Evolutionary conservation across 768 basidiomycete genomes (phyloP).

Genomic region (Boletellus sp.): DNA sequence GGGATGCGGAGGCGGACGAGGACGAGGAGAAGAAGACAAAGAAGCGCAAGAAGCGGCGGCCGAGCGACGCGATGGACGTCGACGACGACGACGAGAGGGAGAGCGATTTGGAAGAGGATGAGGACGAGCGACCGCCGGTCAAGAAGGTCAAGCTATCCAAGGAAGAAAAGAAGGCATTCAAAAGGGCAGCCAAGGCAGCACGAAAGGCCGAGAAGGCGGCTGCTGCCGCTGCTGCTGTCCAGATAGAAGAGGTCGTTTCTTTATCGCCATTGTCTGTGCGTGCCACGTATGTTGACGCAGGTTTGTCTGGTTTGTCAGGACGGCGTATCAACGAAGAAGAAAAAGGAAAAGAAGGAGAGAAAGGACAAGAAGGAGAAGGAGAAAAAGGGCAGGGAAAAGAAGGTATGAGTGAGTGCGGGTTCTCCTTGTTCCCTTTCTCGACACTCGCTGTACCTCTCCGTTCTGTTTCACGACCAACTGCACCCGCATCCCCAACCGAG

Average conservation of each 20-base stretch:
- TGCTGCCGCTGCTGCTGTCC: constrained; percentile 9
- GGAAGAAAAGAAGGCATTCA: constrained; percentile 83
- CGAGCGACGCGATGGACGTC: constrained; percentile 63
- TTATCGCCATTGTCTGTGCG: constrained; percentile 5
- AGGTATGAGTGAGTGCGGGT: constrained; percentile 28
- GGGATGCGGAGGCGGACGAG: constrained; percentile 16
- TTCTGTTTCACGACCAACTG: no score
- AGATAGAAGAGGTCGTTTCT: constrained; percentile 34
- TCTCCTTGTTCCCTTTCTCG: no score
- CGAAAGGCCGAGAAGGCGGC: constrained; percentile 44
- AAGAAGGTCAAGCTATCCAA: constrained; percentile 79
- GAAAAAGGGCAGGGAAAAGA: constrained; percentile 49
- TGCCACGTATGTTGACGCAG: constrained; percentile 3
- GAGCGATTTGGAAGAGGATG: constrained; percentile 39
- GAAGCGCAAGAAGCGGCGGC: constrained; percentile 56
- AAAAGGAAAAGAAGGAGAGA: constrained; percentile 39
- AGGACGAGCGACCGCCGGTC: constrained; percentile 34
- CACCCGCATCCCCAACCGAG: not conserved
- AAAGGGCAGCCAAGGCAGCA: constrained; percentile 70
- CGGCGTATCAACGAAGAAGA: constrained; percentile 35
- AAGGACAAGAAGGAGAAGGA: constrained; percentile 35
- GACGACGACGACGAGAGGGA: constrained; percentile 55
- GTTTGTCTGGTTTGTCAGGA: constrained; percentile 20
- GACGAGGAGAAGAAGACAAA: constrained; percentile 39
- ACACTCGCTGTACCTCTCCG: no score